phyloP scores from a whole-genome alignment of 805 yeast species.

The Metschnikowia corniflorae region DNA sequence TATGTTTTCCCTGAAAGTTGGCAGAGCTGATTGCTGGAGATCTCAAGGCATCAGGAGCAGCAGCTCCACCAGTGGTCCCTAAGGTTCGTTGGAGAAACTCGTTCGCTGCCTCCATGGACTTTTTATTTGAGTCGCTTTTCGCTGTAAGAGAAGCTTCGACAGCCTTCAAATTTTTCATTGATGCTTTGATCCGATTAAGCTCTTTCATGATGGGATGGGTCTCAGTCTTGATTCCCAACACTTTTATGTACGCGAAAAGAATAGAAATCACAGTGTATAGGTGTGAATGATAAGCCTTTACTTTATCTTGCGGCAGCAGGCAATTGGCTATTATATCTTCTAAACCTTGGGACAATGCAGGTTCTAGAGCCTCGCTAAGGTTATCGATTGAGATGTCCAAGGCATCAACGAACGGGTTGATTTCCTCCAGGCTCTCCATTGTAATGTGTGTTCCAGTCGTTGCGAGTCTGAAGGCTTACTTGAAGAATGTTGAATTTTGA shows the following conservation, averaged over 20 bases:
- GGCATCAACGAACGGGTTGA: conserved; percentile 37
- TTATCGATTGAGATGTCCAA: conserved; percentile 36
- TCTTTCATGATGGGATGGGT: conserved; percentile 66
- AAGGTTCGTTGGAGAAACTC: conserved; percentile 45
- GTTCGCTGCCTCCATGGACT: conserved; percentile 37
- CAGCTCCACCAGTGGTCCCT: conserved; percentile 34
- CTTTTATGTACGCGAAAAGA: conserved; percentile 56
- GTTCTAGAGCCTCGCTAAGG: conserved; percentile 32
- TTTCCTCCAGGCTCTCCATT: conserved; percentile 48
- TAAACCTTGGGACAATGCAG: conserved; percentile 36
- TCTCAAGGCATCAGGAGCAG: conserved; percentile 23
- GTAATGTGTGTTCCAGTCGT: too few species aligned
- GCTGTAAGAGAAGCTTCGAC: conserved; percentile 24
- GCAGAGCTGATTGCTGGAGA: conserved; percentile 52
- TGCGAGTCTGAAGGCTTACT: too few species aligned
- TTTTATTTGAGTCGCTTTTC: conserved; percentile 19
- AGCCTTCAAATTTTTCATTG: conserved; percentile 55
- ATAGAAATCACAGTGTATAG: conserved; percentile 56
- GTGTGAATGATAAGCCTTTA: conserved; percentile 34
- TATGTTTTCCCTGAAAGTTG: conserved; percentile 54
- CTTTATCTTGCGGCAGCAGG: conserved; percentile 22
- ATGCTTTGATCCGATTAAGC: conserved; percentile 60
- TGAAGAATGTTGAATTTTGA: too few species aligned
- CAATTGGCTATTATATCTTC: conserved; percentile 32
- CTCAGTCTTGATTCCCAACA: conserved; percentile 54